Conservation (phyloP, 1,284 basidiomycete species). For the Cutaneotrichosporon mucoides region DNA sequence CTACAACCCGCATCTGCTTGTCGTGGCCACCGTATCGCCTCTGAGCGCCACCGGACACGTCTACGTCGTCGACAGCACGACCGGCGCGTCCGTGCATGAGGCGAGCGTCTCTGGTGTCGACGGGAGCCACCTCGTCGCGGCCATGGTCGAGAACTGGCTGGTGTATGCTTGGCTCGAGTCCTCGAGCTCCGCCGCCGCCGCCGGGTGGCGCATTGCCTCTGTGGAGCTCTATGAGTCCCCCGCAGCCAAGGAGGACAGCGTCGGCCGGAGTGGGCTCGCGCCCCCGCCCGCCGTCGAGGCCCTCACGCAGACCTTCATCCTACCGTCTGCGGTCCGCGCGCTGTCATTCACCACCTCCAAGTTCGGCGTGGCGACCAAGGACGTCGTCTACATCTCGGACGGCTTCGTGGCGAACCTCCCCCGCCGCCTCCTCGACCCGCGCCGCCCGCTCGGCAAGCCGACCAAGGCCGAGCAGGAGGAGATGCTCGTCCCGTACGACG, state of each 20-base stretch:
- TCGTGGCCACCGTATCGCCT: slow-evolving; percentile 59
- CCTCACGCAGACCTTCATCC: slow-evolving; percentile 67
- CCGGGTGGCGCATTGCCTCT: slow-evolving; percentile 67
- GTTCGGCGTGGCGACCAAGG: slow-evolving; percentile 81
- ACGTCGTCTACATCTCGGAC: slow-evolving; percentile 75
- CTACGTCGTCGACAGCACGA: slow-evolving; percentile 71
- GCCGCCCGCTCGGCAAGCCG: slow-evolving; percentile 73
- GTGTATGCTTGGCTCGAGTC: slow-evolving; percentile 63
- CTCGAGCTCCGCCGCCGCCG: slow-evolving; percentile 40
- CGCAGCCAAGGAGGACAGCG: slow-evolving; percentile 60
- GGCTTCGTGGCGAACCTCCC: slow-evolving; percentile 73
- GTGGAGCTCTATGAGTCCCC: slow-evolving; percentile 82
- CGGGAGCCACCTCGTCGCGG: slow-evolving; percentile 57
- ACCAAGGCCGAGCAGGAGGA: slow-evolving; percentile 79
- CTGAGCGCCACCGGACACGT: slow-evolving; percentile 53
- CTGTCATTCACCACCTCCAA: slow-evolving; percentile 73
- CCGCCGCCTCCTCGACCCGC: slow-evolving; percentile 72
- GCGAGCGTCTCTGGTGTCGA: slow-evolving; percentile 45
- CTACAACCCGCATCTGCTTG: slow-evolving; percentile 74
- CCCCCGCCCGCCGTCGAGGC: slow-evolving; percentile 55
- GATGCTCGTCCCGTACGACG: slow-evolving; percentile 77
- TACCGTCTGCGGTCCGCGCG: slow-evolving; percentile 64
- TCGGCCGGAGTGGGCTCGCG: slow-evolving; percentile 65
- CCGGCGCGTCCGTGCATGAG: slow-evolving; percentile 70
- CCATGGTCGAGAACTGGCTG: slow-evolving; percentile 87